Base-by-base conservation (phyloP, 495 filamentous ascomycete genomes). In the Cercophora scortea region DNA sequence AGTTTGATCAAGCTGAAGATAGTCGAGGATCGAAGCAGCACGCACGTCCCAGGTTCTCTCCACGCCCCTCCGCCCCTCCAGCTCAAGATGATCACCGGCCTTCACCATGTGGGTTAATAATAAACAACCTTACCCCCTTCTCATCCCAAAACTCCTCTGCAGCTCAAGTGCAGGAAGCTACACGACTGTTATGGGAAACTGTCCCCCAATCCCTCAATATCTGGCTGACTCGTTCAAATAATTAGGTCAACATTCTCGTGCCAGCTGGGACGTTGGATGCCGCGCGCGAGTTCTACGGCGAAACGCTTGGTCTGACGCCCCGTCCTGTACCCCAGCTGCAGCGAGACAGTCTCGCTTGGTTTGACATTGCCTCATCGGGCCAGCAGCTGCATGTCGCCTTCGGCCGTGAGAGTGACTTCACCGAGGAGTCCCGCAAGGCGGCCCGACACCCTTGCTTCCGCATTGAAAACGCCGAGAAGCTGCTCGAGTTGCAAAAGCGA, bases 331-430 rank as follows among this genome's bases (percentile, higher is more conserved):
- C 82, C 0, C 52, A 63, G 12, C 53, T 75, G 0, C 78, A 81
- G 49, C 68, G 58, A 33, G 77, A 71, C 2, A 72, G 65, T 0
- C 63, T 83, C 1, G 65, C 74, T 11, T 85, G 82, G 79, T 84
- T 84, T 68, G 73, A 85, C 54, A 79, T 84, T 46, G 74, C 61
- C 3, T 60, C 70, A 2, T 75, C 73, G 11, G 77, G 79, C 4
- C 81, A 85, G 57, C 82, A 85, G 60, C 63, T 85, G 9, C 82
- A 85, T 49, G 65, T 85, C 12, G 75, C 71, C 0, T 72, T 75
- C 41, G 77, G 76, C 0, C 44, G 61, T 1, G 57, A 60, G 0
- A 42, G 18, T 0, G 68, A 71, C 4, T 80, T 79, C 47, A 75
- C 81, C 34, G 44, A 34, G 1, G 50, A 49, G 3, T 56, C 59